Base-by-base conservation (phyloP, 495 filamentous ascomycete species). In the Hypoxylon fuscum region DNA sequence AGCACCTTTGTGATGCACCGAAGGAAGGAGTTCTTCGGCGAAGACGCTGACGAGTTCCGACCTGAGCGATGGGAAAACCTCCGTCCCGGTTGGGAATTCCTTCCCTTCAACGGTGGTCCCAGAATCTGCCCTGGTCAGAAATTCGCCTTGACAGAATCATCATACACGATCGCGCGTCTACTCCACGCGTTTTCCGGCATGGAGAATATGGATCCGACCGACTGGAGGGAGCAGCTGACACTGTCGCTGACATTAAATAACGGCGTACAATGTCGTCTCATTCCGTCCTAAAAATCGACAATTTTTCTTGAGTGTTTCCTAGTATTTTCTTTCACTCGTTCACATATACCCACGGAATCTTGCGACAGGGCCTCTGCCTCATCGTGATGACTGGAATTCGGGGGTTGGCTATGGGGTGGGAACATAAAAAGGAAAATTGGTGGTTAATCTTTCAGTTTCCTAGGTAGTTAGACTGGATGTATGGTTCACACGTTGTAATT, bases 81-180 rank as follows among this genome's bases (percentile, higher is more conserved):
- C 3, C 68, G 77, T 14, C 72, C 72, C 10, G 76, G 76, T 1
- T 87, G 84, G 83, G 78, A 79, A 14, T 87, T 78, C 67, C 58
- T 87, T 25, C 83, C 85, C 1, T 87, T 87, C 64, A 84, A 85
- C 57, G 83, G 83, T 6, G 84, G 84, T 0, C 83, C 84, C 0
- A 63, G 85, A 21, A 81, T 85, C 47, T 85, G 73, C 66, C 78
- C 88, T 32, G 77, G 77, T 10, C 75, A 77, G 63, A 68, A 78
- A 62, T 81, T 80, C 60, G 87, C 87, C 12, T 76, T 83, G 21
- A 81, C 82, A 21, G 84, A 90, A 70, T 83, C 87, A 56, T 76
- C 78, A 12, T 90, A 89, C 56, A 75, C 81, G 1, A 75, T 80
- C 58, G 81, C 82, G 29, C 71, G 77, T 18, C 45, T 80, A 37